Base-by-base conservation (phyloP, 495 filamentous ascomycete genomes). In the Penicillium psychrofluorescens region DNA sequence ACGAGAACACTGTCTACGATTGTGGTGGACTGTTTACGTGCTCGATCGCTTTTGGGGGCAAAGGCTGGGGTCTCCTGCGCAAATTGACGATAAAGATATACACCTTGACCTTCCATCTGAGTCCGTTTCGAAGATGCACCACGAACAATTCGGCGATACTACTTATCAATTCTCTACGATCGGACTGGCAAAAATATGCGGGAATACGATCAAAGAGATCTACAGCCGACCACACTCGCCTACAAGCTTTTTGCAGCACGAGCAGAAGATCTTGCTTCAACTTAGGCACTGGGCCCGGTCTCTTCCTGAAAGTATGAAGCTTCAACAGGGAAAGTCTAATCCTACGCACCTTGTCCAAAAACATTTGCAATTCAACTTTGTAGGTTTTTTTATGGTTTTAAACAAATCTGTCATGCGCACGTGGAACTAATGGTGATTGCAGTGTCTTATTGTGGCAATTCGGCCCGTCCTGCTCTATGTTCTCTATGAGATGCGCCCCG, bases 11-110 rank as follows among this genome's bases (percentile, higher is more conserved):
- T 61, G 66, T 2, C 43, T 64, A n/a, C 58, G 64, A 7, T 53
- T 68, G 37, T 68, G 64, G 64, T 68, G 64, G 64, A 62, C 64
- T 4, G 59, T 66, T 16, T 70, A 68, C 43, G 56, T 59, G n/a
- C 64, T 70, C 29, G 64, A 68, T 39, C 58, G 64, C 27, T 62
- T 63, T 52, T 68, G 62, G 62, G 59, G 59, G 8, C 63, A 61
- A n/a, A 67, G 62, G 28, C 56, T 61, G 44, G 66, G 66, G 2
- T 53, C 63, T 13, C 64, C 64, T 8, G 48, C 59, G 12, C 59
- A 66, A 41, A 64, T 70, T 8, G 56, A 58, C 28, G 66, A 67
- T 36, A 62, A 66, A 12, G 66, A 66, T 42, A 61, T 67, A 16
- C 53, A 70, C 35, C 50, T 70, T 8, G 64, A 66, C 35, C 53